Evolutionary conservation across 371 early-diverging fungal species (phyloP), one percentile per base, ranked within the genome.

Genomic region (Massospora cicadina): DNA sequence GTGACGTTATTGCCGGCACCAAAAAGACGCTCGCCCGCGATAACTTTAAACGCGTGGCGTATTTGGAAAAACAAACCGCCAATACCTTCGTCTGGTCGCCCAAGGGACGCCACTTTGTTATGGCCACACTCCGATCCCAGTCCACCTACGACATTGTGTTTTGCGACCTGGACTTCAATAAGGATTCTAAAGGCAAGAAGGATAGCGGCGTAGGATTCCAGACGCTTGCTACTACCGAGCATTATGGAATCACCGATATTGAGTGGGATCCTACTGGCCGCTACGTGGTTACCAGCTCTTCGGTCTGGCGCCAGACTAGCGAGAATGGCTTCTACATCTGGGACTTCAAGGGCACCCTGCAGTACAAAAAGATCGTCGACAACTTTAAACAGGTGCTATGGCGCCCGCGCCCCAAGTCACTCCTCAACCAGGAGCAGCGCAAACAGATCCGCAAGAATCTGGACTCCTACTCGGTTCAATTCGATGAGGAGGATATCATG

Each of bases 231-330:
- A 74, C 84, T 7, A 79, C 78, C 58, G 96, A 94, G 72, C 96
- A 97, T 74, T 95, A 90, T 74, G 88, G 87, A 72, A 85, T 88
- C 60, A 91, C 94, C 27, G 94, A 95, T 70, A 81, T 93, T 60
- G 94, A 92, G 71, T 98, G 97, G 97, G 97, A 98, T 72, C 97
- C 98, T 23, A 91, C 93, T 12, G 98, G 98, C 68, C 87, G 98
- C 64, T 98, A 85, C 69, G 87, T 96, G 10, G 77, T 87, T 30
- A 81, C 90, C 58, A 87, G 86, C 32, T 88, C 93, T 33, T 89
- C 91, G 54, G 78, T 82, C 74, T 95, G 94, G 95, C 80, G 85
- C 66, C 83, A 84, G 68, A 63, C 75, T 54, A 75, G 72, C 67
- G 98, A 98, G 69, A 89, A 89, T 68, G 96, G 96, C 60, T 94